Evolutionary conservation across 2,329 filamentous ascomycete species (phyloP), one percentile per base, ranked within the genome.

Genomic region (Rutstroemia sp.): DNA sequence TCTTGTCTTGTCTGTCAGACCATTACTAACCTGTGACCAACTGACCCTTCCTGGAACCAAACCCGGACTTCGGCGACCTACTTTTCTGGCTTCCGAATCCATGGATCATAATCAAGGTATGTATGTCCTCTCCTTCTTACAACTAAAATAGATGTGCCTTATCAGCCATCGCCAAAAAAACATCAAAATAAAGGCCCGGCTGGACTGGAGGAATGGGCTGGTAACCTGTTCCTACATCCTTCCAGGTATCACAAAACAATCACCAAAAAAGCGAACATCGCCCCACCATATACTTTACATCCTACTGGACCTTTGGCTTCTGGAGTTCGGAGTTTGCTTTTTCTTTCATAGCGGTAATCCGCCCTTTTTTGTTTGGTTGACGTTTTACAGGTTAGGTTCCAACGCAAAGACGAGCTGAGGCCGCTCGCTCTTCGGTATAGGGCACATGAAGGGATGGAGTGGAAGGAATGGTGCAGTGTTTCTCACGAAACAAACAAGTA

Each of bases 201-300:
- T 44, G 46, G 27, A 37, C 6, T 55, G 16, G 38, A 25, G 12
- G 4, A 16, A 39, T n/a, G 34, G 53, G 41, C 30, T 55, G 53
- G 53, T 55, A 55, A 45, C 53, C 53, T 50, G 21, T 21, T 27
- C 21, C 30, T 51, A 19, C 17, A 51, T 44, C 27, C 38, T 55
- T 51, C 46, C 12, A 9, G 38, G 46, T 51, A 55, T 55, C 53
- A 55, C 37, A 21, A 55, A 50, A 51, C 46, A 55, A 55, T 55
- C 53, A 44, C 46, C 19, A 55, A 55, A 50, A 55, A 45, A 55
- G 53, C 47, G 53, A 51, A 55, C 38, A 55, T 55, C 53, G 53
- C 53, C 46, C 41, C 10, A 23, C 21, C 49, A 30, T 50, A 42
- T n/a, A 44, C 42, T 50, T 51, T 44, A 14, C 6, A 50, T 51